Evolutionary conservation across 139 green algal genomes (phyloP), one percentile per base, ranked within the genome.

Genomic region (Coccomyxa sp.): DNA sequence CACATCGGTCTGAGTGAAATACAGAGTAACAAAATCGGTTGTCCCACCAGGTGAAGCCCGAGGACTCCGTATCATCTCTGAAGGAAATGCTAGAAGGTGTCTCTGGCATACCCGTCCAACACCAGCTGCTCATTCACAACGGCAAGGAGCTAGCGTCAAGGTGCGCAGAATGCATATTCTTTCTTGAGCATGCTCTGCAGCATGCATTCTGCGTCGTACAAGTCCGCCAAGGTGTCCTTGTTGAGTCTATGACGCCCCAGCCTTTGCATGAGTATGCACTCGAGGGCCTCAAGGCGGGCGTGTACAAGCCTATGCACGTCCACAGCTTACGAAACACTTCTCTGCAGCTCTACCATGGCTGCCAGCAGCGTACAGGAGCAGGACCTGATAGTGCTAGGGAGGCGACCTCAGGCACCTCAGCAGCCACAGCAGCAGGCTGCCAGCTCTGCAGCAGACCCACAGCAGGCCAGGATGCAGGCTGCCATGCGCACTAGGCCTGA

Each of bases 11-110:
- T 22, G 27, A 22, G 27, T 31, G 50, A 64, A 22, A 64, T 64
- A 31, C 50, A 5, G 18, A 31, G 3, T 2, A 64, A 64, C 3
- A 22, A 64, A 31, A 7, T 22, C 27, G 2, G 22, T 18, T 64
- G 50, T 64, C n/a, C n/a, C n/a, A 22, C 2, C 27, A 64, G 50
- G 50, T 64, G 4, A 22, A 18, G 27, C 50, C 50, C 22, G 50
- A 7, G 27, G 90, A 90, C 36, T 55, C 64, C 0, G 44, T 97
- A 22, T 81, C 80, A 0, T 91, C 90, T 0, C 81, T 97, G 2
- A 92, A 91, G 78, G 89, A 85, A 8, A 93, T 95, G 12, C 71
- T 95, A 22, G 91, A 97, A 72, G 90, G 84, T 16, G 88, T 94
- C 76, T 93, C 90, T 0, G 86, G 84, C 8, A 29, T 94, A 0